Conservation (phyloP, 2,329 filamentous ascomycete species). For the Cladosporium sp. region DNA sequence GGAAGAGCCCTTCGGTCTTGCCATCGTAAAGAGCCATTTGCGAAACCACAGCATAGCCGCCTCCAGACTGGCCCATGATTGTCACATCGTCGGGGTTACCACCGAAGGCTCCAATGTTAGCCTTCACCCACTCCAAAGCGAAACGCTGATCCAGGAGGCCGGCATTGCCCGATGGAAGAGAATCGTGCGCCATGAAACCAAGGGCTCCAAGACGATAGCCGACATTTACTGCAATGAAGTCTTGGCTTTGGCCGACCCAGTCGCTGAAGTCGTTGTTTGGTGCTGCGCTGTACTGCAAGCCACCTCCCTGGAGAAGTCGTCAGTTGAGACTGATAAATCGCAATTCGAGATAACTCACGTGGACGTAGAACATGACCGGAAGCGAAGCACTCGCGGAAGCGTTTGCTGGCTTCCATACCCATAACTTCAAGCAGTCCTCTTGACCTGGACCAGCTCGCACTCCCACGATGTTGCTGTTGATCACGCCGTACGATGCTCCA, state of each 20-base stretch:
- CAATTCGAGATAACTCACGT: background rate
- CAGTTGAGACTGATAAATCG: background rate
- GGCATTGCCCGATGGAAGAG: slow-evolving; percentile 49
- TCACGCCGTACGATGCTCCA: slow-evolving; percentile 11
- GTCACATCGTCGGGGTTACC: slow-evolving; percentile 36
- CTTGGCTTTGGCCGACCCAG: slow-evolving; percentile 18
- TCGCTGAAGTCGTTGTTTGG: slow-evolving; percentile 21
- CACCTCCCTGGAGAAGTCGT: slow-evolving; percentile 2
- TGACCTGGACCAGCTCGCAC: slow-evolving; percentile 15
- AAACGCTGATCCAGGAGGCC: slow-evolving; percentile 46
- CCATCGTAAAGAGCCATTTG: slow-evolving; percentile 18
- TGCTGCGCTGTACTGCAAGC: slow-evolving; percentile 16
- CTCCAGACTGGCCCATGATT: slow-evolving; percentile 52
- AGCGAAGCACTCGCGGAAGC: slow-evolving; percentile 35
- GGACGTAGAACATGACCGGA: slow-evolving; percentile 45
- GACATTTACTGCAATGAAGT: slow-evolving; percentile 58
- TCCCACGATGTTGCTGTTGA: slow-evolving; percentile 20
- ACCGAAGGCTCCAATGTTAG: slow-evolving; percentile 45
- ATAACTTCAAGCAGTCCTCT: slow-evolving; percentile 50
- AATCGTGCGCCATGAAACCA: slow-evolving; percentile 64
- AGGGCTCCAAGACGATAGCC: slow-evolving; percentile 67
- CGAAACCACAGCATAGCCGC: slow-evolving; percentile 33
- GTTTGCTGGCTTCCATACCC: slow-evolving; percentile 47
- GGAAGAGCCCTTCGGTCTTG: slow-evolving; percentile 9
- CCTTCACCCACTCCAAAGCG: slow-evolving; percentile 46